Base-by-base conservation (phyloP, 106 monocot species). In the Dactylorhiza incarnata region DNA sequence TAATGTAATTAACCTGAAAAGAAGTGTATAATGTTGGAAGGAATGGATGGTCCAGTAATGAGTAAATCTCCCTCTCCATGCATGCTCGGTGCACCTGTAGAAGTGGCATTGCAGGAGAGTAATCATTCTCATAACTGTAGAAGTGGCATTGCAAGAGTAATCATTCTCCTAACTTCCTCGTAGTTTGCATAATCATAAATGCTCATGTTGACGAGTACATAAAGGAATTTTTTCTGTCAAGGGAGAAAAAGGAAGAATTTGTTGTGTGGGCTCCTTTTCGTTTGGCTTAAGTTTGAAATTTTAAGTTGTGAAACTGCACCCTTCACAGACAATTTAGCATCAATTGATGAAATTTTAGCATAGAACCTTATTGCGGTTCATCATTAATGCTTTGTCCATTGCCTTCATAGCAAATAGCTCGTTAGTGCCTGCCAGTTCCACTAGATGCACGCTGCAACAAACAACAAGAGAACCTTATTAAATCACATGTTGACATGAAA, bases 391-490 rank as follows among this genome's bases (percentile, higher is more conserved):
- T 83, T 97, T 97, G 66, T 97, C 91, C 96, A 97, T 97, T 59
- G 96, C 91, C 81, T 97, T 97, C 96, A 97, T 97, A 24, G 96
- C 96, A 81, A 80, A 97, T n/a, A 97, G 53, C 82, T 97, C 87
- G 63, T 88, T 87, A 44, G 87, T 93, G 24, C 87, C 89, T 87
- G 86, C 72, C 17, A 97, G 82, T 82, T 97, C 96, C 74, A 97
- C 96, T 84, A 97, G 81, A 73, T 97, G 96, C 48, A 97, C 96
- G 81, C 96, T 97, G 84, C 50, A 83, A 44, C 48, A 63, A 77
- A 79, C 24, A 66, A 6, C 59, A 49, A 63, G 68, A 37, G 24
- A 15, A 46, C 37, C 44, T 71, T 43, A 22, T 45, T 47, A 68
- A 71, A 80, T 54, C 7, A 45, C 48, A 66, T 67, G 26, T n/a